phyloP scores from a whole-genome alignment of 2,329 filamentous ascomycete species.

The Calonectria pseudoreteaudii region DNA sequence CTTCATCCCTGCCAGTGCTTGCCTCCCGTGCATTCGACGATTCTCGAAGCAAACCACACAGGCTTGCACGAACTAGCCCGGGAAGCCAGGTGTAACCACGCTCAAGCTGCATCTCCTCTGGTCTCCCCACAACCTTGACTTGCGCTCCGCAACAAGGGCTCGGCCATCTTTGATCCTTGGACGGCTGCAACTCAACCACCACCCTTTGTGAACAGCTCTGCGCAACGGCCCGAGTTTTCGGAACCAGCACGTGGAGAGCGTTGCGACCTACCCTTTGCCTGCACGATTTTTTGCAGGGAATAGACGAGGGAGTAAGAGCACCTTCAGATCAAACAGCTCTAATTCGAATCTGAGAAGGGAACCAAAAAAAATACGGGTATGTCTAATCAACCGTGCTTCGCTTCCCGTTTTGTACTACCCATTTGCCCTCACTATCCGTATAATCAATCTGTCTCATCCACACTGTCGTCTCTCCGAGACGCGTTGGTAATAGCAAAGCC shows the following conservation, averaged over 20 bases:
- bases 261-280: slow-evolving; percentile 32
- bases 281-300: slow-evolving; percentile 24
- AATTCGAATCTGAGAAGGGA: not conserved
- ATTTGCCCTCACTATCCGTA: not conserved
- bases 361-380: slow-evolving; percentile 7
- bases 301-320: slow-evolving; percentile 2
- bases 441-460: slow-evolving; percentile 7
- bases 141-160: slow-evolving; percentile 25
- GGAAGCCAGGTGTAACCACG: slow-evolving; percentile 32
- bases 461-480: slow-evolving; percentile 22
- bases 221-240: slow-evolving; percentile 38
- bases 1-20: slow-evolving; percentile 31
- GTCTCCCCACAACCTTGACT: slow-evolving; percentile 28
- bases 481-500: slow-evolving; percentile 17
- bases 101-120: slow-evolving; percentile 28
- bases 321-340: not conserved
- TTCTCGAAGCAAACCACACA: slow-evolving; percentile 30
- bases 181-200: slow-evolving; percentile 28
- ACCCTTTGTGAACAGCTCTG: slow-evolving; percentile 32
- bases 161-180: slow-evolving; percentile 18
- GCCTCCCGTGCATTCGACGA: slow-evolving; percentile 25
- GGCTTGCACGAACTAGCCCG: slow-evolving; percentile 33
- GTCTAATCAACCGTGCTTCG: not conserved
- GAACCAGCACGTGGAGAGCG: slow-evolving; percentile 39
- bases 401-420: not conserved